Evolutionary conservation across 495 filamentous ascomycete species (phyloP), one percentile per base, ranked within the genome.

Genomic region (Recurvomyces mirabilis): DNA sequence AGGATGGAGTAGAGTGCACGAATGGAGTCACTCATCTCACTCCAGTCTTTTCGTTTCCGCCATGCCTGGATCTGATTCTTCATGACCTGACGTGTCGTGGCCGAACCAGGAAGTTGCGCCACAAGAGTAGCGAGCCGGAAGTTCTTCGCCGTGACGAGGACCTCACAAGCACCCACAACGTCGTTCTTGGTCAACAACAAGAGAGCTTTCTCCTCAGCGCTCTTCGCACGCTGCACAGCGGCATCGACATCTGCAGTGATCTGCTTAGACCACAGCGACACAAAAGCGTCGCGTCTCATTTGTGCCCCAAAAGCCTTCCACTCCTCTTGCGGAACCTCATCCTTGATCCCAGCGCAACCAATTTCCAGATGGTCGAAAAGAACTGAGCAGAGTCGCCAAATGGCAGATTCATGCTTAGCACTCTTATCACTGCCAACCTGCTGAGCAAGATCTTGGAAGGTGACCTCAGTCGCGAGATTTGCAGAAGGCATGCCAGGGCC

Each of bases 1-100:
- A 94, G 68, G 7, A 98, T 70, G 56, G 91, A 87, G 56, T 94
- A 98, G 36, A 98, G 64, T 4, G 87, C 81, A 21, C 93, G 79
- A 26, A 93, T 74, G 11, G 83, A 74, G 49, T 91, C 79, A n/a
- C 68, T 79, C 60, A 95, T 81, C 60, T 98, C 91, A 10, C 87
- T 82, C 21, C 88, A 70, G 3, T 84, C 73, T 49, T 84, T 80
- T 30, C 79, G 74, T 13, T 83, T 75, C 25, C 78, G 75, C 91
- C 91, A 98, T 37, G 82, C 75, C 29, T 78, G 76, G 37, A 98
- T 70, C 60, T 98, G 91, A 25, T 74, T 68, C 17, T 66, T 64
- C 58, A 94, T 80, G 51, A 87, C 77, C 43, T 73, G 72, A 46
- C 73, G 75, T 28, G 76, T 74, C 21, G 62, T 64, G 22, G 71